Conservation (phyloP, 306 rosid genomes). For the Vigna unguiculata region DNA sequence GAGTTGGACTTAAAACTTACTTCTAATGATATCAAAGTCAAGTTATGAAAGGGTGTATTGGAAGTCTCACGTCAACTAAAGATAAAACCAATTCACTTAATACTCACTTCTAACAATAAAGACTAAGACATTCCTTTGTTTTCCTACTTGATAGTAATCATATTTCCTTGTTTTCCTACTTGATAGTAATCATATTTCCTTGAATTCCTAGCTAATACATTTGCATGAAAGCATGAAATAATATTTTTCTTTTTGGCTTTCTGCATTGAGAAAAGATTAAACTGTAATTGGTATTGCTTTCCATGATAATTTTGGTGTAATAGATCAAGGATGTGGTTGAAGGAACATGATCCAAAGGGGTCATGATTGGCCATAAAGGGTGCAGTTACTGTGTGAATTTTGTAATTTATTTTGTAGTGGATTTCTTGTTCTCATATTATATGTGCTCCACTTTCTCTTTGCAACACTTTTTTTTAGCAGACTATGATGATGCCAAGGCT, state of each 20-base stretch:
- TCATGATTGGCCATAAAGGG: neutral
- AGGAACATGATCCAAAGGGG: neutral
- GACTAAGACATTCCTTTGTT: neutral
- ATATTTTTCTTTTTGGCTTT: neutral
- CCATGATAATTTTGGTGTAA: neutral
- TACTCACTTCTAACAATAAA: no score
- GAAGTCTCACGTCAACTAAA: no score
- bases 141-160: no score
- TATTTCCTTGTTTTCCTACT: no score
- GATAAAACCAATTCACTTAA: no score
- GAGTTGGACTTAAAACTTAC: no score
- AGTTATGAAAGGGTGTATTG: no score
- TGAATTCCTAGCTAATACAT: neutral
- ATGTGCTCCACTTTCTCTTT: conserved; percentile 13
- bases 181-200: no score
- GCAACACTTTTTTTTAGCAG: conserved; percentile 11
- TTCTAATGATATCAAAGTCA: no score
- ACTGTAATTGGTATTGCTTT: neutral
- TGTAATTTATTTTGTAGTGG: neutral
- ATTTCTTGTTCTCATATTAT: neutral
- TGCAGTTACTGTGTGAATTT: neutral
- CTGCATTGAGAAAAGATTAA: neutral
- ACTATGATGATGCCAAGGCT: neutral
- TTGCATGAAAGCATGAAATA: neutral
- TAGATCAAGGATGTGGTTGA: neutral